A percentile compares a stretch with the other conserved stretches of the same genome.
phyloP scores from a whole-genome alignment of 2,329 filamentous ascomycete genomes.

The Alternaria atra region DNA sequence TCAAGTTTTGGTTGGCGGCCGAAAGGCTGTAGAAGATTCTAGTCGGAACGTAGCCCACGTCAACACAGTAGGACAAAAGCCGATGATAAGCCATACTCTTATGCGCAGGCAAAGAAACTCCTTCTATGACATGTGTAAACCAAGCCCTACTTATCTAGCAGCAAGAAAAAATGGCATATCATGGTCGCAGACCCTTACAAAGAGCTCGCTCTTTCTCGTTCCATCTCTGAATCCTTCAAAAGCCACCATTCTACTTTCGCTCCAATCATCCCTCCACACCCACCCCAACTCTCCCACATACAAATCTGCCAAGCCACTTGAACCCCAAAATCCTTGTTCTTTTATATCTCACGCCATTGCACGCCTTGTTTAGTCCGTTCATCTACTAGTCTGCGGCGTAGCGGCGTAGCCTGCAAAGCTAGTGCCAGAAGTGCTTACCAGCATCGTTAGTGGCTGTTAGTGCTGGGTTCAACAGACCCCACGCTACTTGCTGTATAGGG shows the following conservation, averaged over 20 bases:
- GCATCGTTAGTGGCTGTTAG: conserved; percentile 7
- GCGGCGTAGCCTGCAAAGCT: conserved; percentile 2
- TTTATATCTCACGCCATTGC: neutral
- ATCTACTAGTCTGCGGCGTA: conserved; percentile 1
- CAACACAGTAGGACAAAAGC: neutral
- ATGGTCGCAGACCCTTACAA: neutral
- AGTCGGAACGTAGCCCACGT: neutral
- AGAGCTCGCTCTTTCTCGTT: neutral
- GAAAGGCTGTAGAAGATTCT: neutral
- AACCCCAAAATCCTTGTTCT: neutral
- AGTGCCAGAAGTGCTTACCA: conserved; percentile 4
- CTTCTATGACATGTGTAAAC: neutral
- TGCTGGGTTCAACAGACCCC: conserved; percentile 5
- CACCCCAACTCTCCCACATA: neutral
- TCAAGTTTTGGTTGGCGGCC: neutral
- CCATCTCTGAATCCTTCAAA: neutral
- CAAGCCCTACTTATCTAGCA: neutral
- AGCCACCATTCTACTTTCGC: neutral
- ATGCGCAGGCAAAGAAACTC: neutral
- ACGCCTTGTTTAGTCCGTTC: neutral
- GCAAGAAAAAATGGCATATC: neutral
- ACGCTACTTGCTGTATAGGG: conserved; percentile 1
- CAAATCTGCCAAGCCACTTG: neutral
- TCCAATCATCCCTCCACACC: neutral
- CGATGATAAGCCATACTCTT: neutral